A percentile compares a stretch with the other conserved stretches of the same genome.
Evolutionary conservation across 2,329 filamentous ascomycete genomes (phyloP).

Genomic region (Teratosphaeriaceae sp.): DNA sequence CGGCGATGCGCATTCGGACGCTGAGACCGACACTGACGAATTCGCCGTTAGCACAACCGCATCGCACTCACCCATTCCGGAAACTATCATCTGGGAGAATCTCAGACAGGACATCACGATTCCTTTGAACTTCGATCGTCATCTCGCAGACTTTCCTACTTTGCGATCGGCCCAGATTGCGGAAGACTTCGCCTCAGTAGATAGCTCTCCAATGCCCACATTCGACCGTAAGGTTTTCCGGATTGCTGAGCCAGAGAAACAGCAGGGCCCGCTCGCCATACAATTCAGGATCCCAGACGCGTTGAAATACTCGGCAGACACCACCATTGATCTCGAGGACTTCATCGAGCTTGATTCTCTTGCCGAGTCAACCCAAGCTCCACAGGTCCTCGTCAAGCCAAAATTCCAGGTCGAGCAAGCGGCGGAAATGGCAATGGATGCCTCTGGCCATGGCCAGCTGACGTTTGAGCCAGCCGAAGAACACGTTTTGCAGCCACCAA

Average conservation of each 20-base stretch:
- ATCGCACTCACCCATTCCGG: slow-evolving; percentile 8
- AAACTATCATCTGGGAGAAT: slow-evolving; percentile 27
- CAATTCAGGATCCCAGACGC: neutral
- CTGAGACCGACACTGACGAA: slow-evolving; percentile 1
- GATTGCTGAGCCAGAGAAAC: neutral
- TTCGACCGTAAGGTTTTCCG: neutral
- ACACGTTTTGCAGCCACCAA: no score
- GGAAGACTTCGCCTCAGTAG: neutral
- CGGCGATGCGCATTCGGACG: neutral
- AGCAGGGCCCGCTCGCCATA: neutral
- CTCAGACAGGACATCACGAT: slow-evolving; percentile 24
- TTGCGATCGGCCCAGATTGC: slow-evolving; percentile 1
- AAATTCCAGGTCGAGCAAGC: neutral
- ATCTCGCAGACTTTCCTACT: slow-evolving; percentile 8
- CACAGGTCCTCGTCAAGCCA: slow-evolving; percentile 3
- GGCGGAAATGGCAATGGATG: no score
- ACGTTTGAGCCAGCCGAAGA: no score
- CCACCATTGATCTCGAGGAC: slow-evolving; percentile 23
- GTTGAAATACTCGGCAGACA: neutral
- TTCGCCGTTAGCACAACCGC: neutral
- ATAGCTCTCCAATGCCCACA: neutral
- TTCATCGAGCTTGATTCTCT: slow-evolving; percentile 23
- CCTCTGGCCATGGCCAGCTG: no score
- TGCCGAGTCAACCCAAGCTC: slow-evolving; percentile 13
- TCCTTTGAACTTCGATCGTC: slow-evolving; percentile 22